Conservation (phyloP, 2,329 filamentous ascomycete species). For the Cryphonectria carpinicola region DNA sequence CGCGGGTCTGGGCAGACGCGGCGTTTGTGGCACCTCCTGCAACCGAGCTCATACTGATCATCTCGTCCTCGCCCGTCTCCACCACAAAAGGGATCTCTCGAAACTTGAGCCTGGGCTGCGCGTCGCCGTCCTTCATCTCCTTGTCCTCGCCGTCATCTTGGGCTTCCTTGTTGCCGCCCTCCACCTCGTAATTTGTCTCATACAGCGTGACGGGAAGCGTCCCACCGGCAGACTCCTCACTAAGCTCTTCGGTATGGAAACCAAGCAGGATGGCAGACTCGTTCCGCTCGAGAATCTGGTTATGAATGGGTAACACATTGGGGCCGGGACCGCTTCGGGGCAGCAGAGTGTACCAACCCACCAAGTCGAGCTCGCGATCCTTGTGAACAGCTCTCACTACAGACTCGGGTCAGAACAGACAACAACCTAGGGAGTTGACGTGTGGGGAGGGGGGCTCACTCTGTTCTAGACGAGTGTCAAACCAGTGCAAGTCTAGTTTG, state of each 20-base stretch:
- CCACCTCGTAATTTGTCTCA: conserved; percentile 80
- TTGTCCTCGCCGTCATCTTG: conserved; percentile 64
- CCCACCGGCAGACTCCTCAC: conserved; percentile 63
- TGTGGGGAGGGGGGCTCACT: conserved; percentile 59
- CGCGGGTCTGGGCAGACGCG: conserved; percentile 54
- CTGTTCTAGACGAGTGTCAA: conserved; percentile 77
- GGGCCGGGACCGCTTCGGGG: conserved; percentile 71
- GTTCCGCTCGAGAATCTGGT: conserved; percentile 76
- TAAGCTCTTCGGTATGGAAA: conserved; percentile 73
- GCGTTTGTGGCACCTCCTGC: conserved; percentile 84
- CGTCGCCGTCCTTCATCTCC: conserved; percentile 70
- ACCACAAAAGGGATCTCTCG: conserved; percentile 83
- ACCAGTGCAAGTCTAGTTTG: conserved; percentile 71
- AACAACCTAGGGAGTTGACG: neutral
- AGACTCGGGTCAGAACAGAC: conserved; percentile 5
- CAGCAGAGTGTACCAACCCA: conserved; percentile 89
- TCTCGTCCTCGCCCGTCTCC: conserved; percentile 94
- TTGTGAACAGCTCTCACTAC: conserved; percentile 89
- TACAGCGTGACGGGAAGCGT: conserved; percentile 91
- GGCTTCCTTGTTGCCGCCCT: conserved; percentile 49
- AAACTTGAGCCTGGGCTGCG: conserved; percentile 70
- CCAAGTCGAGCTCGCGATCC: conserved; percentile 77
- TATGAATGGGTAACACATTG: conserved; percentile 74
- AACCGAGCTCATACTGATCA: conserved; percentile 96
- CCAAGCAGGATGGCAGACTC: conserved; percentile 87